Percentiles rank a stretch among this genome's conserved stretches.
Conservation (phyloP, 768 basidiomycete species). For the Boletus insuetus region DNA sequence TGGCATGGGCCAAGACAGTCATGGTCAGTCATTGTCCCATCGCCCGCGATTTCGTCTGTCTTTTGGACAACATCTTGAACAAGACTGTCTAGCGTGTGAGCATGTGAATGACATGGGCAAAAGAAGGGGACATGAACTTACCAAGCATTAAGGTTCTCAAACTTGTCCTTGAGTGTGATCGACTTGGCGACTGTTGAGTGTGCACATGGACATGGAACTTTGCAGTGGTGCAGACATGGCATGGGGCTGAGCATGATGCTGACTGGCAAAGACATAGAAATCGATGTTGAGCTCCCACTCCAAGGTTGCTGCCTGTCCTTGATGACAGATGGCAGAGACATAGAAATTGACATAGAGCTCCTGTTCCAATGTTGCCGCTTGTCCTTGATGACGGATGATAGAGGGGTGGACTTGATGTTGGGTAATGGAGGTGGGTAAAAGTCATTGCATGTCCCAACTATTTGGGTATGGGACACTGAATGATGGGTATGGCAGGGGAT, state of each 20-base stretch:
- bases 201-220: neutral
- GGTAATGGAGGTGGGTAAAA: no score
- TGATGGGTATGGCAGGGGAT: no score
- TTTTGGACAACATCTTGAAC: slow-evolving; percentile 95
- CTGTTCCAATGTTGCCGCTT: no score
- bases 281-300: no score
- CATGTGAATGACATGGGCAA: neutral
- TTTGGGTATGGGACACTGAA: no score
- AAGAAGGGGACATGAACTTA: slow-evolving; percentile 37
- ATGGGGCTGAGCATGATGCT: neutral
- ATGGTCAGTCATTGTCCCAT: slow-evolving; percentile 91
- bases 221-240: no score
- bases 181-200: slow-evolving; percentile 49
- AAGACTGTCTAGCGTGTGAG: slow-evolving; percentile 49
- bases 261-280: slow-evolving; percentile 59
- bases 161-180: slow-evolving; percentile 93
- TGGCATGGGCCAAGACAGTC: slow-evolving; percentile 93
- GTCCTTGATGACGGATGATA: no score
- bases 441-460: no score
- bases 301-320: no score
- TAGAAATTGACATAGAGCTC: no score
- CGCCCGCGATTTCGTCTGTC: slow-evolving; percentile 96
- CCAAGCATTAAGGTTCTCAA: slow-evolving; percentile 98
- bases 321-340: no score
- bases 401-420: no score